phyloP scores from a whole-genome alignment of 257 asterid species.

The Jacaranda mimosifolia region DNA sequence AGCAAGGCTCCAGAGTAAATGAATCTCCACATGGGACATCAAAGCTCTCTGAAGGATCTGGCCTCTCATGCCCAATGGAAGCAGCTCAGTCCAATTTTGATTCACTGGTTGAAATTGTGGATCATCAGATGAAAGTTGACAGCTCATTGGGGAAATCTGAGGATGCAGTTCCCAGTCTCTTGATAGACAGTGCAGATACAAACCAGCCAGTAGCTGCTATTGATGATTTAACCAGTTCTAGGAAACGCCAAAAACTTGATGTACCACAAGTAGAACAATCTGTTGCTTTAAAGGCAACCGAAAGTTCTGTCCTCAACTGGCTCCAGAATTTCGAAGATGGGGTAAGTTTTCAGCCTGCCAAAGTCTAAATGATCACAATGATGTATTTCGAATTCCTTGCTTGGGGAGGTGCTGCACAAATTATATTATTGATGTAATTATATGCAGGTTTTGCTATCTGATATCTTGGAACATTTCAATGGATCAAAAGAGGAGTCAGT shows the following conservation, averaged over 20 bases:
- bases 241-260: conserved; percentile 68
- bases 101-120: conserved; percentile 11
- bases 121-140: conserved; percentile 1
- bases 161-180: background rate
- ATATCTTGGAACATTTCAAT: conserved; percentile 68
- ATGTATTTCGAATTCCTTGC: background rate
- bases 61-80: conserved; percentile 23
- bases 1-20: conserved; percentile 38
- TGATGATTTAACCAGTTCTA: conserved; percentile 41
- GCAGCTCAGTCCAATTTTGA: conserved; percentile 30
- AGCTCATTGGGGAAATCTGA: conserved; percentile 2
- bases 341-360: conserved; percentile 52
- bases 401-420: background rate
- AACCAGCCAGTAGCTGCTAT: conserved; percentile 29
- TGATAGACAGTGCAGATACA: conserved; percentile 17
- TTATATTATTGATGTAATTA: conserved; percentile 7
- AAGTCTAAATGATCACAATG: background rate
- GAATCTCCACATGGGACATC: conserved; percentile 42
- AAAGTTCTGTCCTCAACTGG: conserved; percentile 60
- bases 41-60: conserved; percentile 33
- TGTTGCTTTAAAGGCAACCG: conserved; percentile 55
- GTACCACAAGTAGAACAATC: conserved; percentile 40
- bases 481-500: conserved; percentile 67
- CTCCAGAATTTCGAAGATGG: conserved; percentile 70
- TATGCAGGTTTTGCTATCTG: conserved; percentile 67